These are phyloP conservation scores for Juncus effusus DNA, from an alignment of 176 grass and related monocot genomes.

Conservation along the genomic window DNA sequence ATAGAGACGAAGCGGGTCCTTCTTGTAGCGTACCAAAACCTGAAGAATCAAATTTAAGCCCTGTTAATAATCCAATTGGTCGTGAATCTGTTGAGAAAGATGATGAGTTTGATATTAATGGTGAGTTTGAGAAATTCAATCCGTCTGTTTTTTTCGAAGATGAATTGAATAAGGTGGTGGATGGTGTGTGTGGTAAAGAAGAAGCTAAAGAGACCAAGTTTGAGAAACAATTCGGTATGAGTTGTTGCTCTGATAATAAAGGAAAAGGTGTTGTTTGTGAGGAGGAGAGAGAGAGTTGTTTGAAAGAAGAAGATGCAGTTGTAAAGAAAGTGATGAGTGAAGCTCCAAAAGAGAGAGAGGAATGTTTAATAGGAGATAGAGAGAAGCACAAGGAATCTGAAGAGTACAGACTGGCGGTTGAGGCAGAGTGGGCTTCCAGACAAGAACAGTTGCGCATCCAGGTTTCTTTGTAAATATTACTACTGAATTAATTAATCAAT, in stretches of 20 bases:
- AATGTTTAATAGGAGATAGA: constrained; percentile 45
- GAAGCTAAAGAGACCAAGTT: neutral
- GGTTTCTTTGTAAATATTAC: constrained; percentile 33
- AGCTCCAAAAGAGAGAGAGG: constrained; percentile 9
- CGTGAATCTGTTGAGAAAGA: constrained; percentile 1
- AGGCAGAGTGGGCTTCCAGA: constrained; percentile 88
- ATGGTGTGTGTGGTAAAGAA: neutral
- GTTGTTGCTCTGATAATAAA: constrained; percentile 1
- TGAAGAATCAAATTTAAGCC: constrained; percentile 13
- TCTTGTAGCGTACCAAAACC: constrained; percentile 33
- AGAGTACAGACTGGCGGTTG: constrained; percentile 60
- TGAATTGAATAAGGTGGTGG: constrained; percentile 5
- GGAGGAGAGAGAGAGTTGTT: constrained; percentile 32
- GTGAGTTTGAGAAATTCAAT: constrained; percentile 6
- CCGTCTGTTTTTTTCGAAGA: constrained; percentile 11
- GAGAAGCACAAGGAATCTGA: constrained; percentile 89
- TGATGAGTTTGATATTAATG: neutral
- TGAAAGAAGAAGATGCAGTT: constrained; percentile 3
- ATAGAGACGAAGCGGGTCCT: neutral
- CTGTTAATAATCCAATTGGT: neutral
- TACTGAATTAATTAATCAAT: neutral
- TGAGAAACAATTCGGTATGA: neutral
- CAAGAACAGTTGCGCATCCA: constrained; percentile 64
- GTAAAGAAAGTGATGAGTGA: too few species aligned
- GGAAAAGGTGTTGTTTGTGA: constrained; percentile 9